Percentiles rank a stretch among this genome's conserved stretches.
phyloP scores from a whole-genome alignment of 2,329 filamentous ascomycete species.

The Trichoderma guizhouense region DNA sequence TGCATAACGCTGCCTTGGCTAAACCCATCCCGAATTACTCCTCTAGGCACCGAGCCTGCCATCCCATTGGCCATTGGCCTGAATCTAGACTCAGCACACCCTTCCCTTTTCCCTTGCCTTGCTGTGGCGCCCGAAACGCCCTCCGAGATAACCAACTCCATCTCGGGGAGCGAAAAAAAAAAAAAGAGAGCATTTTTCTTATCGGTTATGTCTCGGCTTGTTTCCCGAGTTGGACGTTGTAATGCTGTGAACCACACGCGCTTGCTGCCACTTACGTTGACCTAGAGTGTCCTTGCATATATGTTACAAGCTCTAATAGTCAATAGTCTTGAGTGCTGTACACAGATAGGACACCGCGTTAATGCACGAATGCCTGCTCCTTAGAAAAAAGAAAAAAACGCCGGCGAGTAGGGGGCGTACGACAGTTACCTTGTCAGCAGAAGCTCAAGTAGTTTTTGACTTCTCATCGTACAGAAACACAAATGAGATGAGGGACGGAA shows the following conservation, averaged over 20 bases:
- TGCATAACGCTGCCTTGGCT: not conserved
- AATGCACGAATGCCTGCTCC: too few relatives aligned
- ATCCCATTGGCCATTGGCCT: not conserved
- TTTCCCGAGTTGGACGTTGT: not conserved
- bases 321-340: not conserved
- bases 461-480: not conserved
- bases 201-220: not conserved
- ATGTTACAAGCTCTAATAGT: not conserved
- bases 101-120: too few relatives aligned
- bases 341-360: not conserved
- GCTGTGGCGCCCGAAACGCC: not conserved
- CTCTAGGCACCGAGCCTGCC: not conserved
- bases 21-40: not conserved
- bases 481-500: not conserved
- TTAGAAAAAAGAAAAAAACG: too few relatives aligned
- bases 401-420: not conserved
- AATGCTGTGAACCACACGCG: not conserved
- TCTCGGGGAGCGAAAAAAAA: not conserved
- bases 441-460: not conserved
- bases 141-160: not conserved
- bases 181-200: not conserved
- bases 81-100: not conserved
- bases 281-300: not conserved
- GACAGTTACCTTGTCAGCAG: not conserved
- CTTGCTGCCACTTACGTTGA: not conserved